These are phyloP conservation scores for Populus hybrid DNA, from an alignment of 441 rosid genomes.

Conservation along the genomic window DNA sequence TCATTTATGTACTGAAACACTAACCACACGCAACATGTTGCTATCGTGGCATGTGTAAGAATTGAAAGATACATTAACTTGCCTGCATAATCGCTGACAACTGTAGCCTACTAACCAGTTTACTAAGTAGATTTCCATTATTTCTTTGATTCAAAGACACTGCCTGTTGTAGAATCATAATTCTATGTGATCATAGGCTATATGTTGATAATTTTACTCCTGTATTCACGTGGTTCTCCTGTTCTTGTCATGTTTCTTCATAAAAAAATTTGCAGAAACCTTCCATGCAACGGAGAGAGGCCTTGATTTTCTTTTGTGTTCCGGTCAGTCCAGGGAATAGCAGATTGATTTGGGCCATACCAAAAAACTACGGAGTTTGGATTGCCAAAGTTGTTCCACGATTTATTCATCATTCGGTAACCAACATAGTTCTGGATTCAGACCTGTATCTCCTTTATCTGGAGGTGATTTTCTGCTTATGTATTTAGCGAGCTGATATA, in stretches of 20 bases:
- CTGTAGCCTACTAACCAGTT: not conserved
- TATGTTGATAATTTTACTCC: no score
- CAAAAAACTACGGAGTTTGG: conserved; percentile 62
- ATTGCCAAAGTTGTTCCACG: conserved; percentile 70
- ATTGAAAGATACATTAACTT: no score
- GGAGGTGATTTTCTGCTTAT: conserved; percentile 46
- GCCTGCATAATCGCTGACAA: not conserved
- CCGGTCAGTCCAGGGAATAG: conserved; percentile 92
- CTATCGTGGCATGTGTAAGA: no score
- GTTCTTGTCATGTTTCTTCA: not conserved
- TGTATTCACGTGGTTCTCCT: not conserved
- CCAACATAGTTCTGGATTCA: conserved; percentile 78
- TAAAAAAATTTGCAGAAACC: conserved; percentile 24
- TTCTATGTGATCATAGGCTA: not conserved
- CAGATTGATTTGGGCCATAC: conserved; percentile 79
- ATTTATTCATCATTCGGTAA: conserved; percentile 72
- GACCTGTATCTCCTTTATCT: conserved; percentile 81
- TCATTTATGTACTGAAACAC: no score
- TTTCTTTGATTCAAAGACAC: not conserved
- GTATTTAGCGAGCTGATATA: not conserved
- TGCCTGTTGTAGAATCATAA: not conserved
- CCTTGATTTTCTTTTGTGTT: conserved; percentile 70
- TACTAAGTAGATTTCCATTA: not conserved
- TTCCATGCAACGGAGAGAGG: conserved; percentile 31
- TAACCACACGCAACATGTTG: no score